These are phyloP conservation scores for Gremmenia infestans DNA, from an alignment of 2,329 filamentous ascomycete genomes.

Conservation along the genomic window DNA sequence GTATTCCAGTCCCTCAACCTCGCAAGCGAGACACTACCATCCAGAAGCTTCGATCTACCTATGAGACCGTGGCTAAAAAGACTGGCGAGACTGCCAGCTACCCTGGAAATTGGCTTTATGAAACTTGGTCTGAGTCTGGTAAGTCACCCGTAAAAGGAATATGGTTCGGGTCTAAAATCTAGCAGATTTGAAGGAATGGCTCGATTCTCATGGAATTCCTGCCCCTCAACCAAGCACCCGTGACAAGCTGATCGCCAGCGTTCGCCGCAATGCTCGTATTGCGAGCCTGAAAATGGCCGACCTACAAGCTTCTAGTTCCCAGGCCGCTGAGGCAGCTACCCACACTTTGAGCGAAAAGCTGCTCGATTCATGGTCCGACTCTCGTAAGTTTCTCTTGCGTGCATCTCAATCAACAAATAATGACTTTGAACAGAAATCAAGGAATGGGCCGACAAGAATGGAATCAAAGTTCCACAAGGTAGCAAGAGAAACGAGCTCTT, in stretches of 20 bases:
- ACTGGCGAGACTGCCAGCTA: constrained; percentile 74
- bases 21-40: constrained; percentile 79
- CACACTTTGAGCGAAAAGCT: constrained; percentile 74
- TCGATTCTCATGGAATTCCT: constrained; percentile 81
- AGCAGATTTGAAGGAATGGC: constrained; percentile 82
- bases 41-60: constrained; percentile 72
- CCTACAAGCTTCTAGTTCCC: constrained; percentile 53
- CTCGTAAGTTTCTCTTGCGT: constrained; percentile 31
- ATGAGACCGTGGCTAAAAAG: constrained; percentile 71
- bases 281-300: constrained; percentile 65
- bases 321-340: constrained; percentile 65
- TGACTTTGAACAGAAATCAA: constrained; percentile 59
- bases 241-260: constrained; percentile 80
- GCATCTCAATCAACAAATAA: constrained; percentile 3
- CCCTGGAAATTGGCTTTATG: constrained; percentile 92
- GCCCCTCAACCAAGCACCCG: constrained; percentile 79
- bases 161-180: constrained; percentile 7
- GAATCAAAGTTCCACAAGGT: constrained; percentile 84
- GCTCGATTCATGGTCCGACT: constrained; percentile 86
- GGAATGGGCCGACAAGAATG: constrained; percentile 87
- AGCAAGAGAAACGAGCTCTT: constrained; percentile 83
- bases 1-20: constrained; percentile 79
- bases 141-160: background rate
- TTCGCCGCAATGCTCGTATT: constrained; percentile 85
- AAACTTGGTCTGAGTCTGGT: constrained; percentile 75